Base-by-base conservation (phyloP, 2,329 filamentous ascomycete genomes). In the Aphanoascus verrucosus region DNA sequence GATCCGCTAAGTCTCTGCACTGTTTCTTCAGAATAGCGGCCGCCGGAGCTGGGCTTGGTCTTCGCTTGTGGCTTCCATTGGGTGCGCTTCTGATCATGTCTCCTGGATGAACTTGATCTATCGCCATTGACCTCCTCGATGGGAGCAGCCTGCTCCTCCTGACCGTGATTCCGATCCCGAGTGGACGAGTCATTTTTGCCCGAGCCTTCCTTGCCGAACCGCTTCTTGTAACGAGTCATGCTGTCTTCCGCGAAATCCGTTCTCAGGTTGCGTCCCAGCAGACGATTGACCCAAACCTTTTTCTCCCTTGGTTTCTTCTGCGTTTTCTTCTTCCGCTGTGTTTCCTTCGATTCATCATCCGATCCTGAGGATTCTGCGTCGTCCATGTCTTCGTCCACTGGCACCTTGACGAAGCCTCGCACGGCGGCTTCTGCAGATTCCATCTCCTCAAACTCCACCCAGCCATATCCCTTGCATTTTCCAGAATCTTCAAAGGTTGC, bases 391-490 rank as follows among this genome's bases (percentile, higher is more conserved):
- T 74, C 65, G 58, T 74, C 67, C 56, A 74, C 68, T 50, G 69
- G 61, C 34, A 89, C 77, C 71, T 82, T 81, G 56, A 88, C 78
- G 62, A 86, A 96, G 0, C 91, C 91, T 65, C 83, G 84, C 59
- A 94, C 88, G 2, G 86, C 87, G 63, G 78, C 79, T 48, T 83
- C 80, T 0, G 88, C 88, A 0, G 85, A 80, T 54, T 86, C 82
- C 9, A 90, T 65, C 49, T 89, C 83, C 65, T 84, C 83, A 70
- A 97, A 98, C 57, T 87, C 87, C 57, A 98, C 82, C 90, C 93
- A 98, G 5, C 85, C 93, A 71, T 85, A 98, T 15, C 93, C 94
- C 73, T 97, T 97, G 75, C 93, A 98, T 73, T 97, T 98, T 42
- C 93, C 93, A 17, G 85, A 85, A 68, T 98, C 94, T 69, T 97